These are phyloP conservation scores for Diaporthe velutina DNA, from an alignment of 2,329 filamentous ascomycete genomes.

Conservation along the genomic window DNA sequence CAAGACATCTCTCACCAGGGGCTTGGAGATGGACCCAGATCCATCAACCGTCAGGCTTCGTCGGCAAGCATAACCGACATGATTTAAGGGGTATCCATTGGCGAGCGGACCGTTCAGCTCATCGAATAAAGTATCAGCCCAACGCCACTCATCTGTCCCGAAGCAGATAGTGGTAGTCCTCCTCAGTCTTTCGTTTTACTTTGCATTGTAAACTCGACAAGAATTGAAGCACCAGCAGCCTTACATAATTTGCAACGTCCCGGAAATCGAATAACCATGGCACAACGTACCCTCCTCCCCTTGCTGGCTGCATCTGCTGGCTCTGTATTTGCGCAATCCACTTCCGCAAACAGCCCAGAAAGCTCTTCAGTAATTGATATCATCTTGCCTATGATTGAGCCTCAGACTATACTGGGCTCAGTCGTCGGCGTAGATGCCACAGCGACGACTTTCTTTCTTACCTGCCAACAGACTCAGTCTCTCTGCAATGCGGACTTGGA, in stretches of 20 bases:
- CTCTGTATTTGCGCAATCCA: neutral
- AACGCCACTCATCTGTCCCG: neutral
- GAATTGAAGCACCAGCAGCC: neutral
- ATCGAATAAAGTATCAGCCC: conserved; percentile 1
- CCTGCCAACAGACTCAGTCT: conserved; percentile 41
- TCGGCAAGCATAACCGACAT: conserved; percentile 18
- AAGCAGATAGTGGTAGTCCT: neutral
- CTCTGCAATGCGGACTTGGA: conserved; percentile 42
- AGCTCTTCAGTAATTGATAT: conserved; percentile 40
- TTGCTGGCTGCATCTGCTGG: conserved; percentile 32
- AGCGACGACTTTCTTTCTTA: conserved; percentile 43
- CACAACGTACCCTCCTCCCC: conserved; percentile 3
- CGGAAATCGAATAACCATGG: conserved; percentile 4
- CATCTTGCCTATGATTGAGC: conserved; percentile 39
- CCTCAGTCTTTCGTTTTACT: neutral
- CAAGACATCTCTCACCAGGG: conserved; percentile 14
- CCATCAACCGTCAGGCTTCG: conserved; percentile 21
- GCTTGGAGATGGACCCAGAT: conserved; percentile 19
- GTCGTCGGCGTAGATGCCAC: conserved; percentile 44
- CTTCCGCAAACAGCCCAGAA: conserved; percentile 10
- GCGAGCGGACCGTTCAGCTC: neutral
- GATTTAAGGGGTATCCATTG: conserved; percentile 18
- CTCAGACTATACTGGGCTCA: conserved; percentile 42
- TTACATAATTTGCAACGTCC: neutral
- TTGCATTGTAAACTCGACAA: neutral